Percentiles rank a stretch among this genome's conserved stretches.
Conservation (phyloP, 192 early-diverging fungal genomes). For the Backusella morwellensis region DNA sequence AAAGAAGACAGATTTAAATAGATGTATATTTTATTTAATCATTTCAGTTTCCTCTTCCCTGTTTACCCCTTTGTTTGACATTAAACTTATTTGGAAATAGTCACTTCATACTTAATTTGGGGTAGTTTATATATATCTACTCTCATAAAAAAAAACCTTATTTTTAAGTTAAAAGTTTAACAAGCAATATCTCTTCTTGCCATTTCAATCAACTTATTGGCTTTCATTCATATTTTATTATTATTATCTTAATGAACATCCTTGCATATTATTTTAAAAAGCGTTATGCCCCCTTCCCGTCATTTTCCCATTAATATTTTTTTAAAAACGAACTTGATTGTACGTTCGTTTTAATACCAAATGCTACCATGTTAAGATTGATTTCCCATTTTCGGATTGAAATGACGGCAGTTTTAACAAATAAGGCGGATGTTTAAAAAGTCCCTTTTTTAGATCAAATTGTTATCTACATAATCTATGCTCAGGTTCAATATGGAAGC, state of each 20-base stretch:
- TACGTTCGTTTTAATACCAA: not conserved
- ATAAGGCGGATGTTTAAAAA: not conserved
- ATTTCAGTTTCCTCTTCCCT: not conserved
- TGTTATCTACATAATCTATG: not conserved
- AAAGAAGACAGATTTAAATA: slow-evolving; percentile 1
- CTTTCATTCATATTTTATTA: not conserved
- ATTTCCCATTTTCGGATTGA: not conserved
- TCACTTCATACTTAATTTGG: not conserved
- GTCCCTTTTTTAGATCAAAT: not conserved
- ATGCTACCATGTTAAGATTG: not conserved
- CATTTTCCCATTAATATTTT: not conserved
- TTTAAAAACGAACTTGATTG: not conserved
- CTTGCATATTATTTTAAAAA: not conserved
- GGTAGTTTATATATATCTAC: not conserved
- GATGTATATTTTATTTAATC: not conserved
- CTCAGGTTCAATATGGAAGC: not conserved
- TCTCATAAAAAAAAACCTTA: not conserved
- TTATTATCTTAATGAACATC: not conserved
- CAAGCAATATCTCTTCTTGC: not conserved
- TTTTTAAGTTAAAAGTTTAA: not conserved
- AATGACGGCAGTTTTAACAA: not conserved
- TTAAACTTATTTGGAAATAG: not conserved
- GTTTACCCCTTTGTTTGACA: not conserved
- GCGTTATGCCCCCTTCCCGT: too few relatives aligned
- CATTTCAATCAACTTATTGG: not conserved